Base-by-base conservation (phyloP, 2,329 filamentous ascomycete species). In the Aureobasidium subglaciale region DNA sequence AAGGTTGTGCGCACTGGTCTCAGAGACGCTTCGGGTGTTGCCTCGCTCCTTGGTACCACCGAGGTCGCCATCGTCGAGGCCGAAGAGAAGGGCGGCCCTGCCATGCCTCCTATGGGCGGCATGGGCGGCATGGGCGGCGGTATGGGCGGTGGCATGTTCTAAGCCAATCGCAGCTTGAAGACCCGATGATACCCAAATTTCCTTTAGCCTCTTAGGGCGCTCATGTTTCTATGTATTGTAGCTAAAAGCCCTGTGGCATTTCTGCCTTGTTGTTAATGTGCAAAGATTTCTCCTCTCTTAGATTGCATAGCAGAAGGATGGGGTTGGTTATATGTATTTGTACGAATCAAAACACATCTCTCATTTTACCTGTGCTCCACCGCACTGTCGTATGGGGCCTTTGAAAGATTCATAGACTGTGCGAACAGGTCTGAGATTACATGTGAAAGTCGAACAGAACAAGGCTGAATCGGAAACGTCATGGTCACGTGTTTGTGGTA, bases 1-100 rank as follows among this genome's bases (percentile, higher is more conserved):
- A 99, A 99, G 88, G 93, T 99, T 65, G 93, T 99, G 70, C 90
- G 93, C 68, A 99, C 93, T 61, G 92, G 90, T 68, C 86, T 99
- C 58, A 83, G 91, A 68, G 93, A 99, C 67, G 93, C 93, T 65
- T 92, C 87, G 69, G 93, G 93, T 76, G 93, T 99, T 66, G 93
- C 93, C 54, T 97, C 92, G 54, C 84, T 99, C 59, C 87, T 99
- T 59, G 93, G 93, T 71, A 99, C 93, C 63, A 99, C 93, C 59
- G 93, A 99, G 78, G 93, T 97, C 57, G 91, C 93, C 63, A 96
- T 99, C 62, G 91, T 96, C 50, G 93, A 99, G 72, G 93, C 89
- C 54, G 92, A 97, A 73, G 91, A 96, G 73, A 96, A 96, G 86
- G 81, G n/a, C n/a, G n/a, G 70, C 43, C 71, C 83, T 66, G 75